These are phyloP conservation scores for Erodium texanum DNA, from an alignment of 441 rosid species.

Conservation along the genomic window DNA sequence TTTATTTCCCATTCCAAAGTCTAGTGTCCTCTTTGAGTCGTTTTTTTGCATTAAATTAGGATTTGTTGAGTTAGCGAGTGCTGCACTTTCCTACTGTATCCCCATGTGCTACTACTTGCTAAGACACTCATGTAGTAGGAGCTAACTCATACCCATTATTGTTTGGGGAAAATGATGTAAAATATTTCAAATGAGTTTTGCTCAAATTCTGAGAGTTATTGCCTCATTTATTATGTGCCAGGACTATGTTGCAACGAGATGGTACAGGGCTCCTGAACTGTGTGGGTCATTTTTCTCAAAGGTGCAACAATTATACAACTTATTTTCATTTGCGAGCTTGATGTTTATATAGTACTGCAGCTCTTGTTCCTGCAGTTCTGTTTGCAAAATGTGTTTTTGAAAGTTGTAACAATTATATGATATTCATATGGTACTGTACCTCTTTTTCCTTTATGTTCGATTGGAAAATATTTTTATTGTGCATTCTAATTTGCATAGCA, in stretches of 20 bases:
- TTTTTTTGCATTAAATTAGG: not conserved
- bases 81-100: not conserved
- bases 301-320: slow-evolving; percentile 24
- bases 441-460: not conserved
- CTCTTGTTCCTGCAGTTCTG: not conserved
- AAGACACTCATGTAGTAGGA: not conserved
- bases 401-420: not conserved
- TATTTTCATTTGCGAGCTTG: not conserved
- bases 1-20: not conserved
- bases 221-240: slow-evolving; percentile 15
- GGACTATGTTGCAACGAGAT: slow-evolving; percentile 98
- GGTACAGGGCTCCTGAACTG: slow-evolving; percentile 99
- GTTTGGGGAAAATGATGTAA: not conserved
- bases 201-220: not conserved
- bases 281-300: slow-evolving; percentile 99
- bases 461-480: not conserved
- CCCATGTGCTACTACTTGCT: not conserved
- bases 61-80: not conserved
- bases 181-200: not conserved
- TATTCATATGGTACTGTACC: not conserved
- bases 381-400: not conserved
- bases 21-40: not conserved
- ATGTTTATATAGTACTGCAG: not conserved
- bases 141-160: no score
- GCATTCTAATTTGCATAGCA: not conserved